Base-by-base conservation (phyloP, 345 rosid species). In the Clausena lansium region DNA sequence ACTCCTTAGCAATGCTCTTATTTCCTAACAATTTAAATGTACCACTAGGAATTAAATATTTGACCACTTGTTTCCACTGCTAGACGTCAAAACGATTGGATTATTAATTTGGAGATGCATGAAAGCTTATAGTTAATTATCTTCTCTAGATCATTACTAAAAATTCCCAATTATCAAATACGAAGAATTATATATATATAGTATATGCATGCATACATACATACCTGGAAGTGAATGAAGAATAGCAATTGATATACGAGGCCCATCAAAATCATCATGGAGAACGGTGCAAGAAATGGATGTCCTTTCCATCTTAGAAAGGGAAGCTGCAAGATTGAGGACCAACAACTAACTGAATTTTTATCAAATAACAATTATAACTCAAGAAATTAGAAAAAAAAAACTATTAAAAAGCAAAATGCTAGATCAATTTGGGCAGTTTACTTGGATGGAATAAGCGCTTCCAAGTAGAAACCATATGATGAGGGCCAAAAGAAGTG, bases 241-340 rank as follows among this genome's bases (percentile, higher is more conserved):
- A 78, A 80, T 50, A 85, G 81, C 4, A 81, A 50, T 71, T 83
- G 85, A 80, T 75, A 74, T 22, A 83, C 81, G 15, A 81, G 28
- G 6, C 82, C 82, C 67, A 82, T 80, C n/a, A 80, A 80, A 2
- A 80, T 72, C 54, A 84, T 15, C 55, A 86, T 86, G 50, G 77
- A 78, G 30, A 24, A 47, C 59, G 83, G 83, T 1, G 83, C 83
- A 22, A 81, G 76, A 79, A 83, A 52, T 66, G 86, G 67, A 35
- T 83, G 67, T 68, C 57, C 83, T 75, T 83, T 86, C 88, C 88
- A 86, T 76, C 88, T 79, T 5, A 86, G 78, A 27, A 79, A 67
- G 2, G 88, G 88, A 77, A 79, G 82, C 88, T 86, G 33, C 66
- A 67, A 41, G 74, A 62, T 52, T 52, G 57, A 52, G 57, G 7